A percentile compares a stretch with the other conserved stretches of the same genome.
phyloP scores from a whole-genome alignment of 768 basidiomycete genomes.

The Leccinum ochraceum region DNA sequence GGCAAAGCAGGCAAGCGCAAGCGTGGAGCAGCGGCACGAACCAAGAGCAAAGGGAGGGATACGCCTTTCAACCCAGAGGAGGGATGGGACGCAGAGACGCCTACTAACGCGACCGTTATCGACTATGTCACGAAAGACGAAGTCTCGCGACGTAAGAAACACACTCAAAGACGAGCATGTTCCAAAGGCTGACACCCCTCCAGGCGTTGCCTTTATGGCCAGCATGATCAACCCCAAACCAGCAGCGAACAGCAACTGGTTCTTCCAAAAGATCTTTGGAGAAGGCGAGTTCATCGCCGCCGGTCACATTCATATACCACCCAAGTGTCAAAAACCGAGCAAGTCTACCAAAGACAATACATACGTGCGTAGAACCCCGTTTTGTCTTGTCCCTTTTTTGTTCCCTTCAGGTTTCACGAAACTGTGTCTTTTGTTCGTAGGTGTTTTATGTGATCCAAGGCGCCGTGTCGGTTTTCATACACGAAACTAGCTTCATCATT shows the following conservation, averaged over 20 bases:
- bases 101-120: slow-evolving; percentile 62
- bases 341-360: slow-evolving; percentile 94
- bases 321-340: slow-evolving; percentile 75
- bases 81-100: slow-evolving; percentile 86
- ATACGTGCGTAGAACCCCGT: slow-evolving; percentile 57
- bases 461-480: slow-evolving; percentile 82
- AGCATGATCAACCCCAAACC: slow-evolving; percentile 62
- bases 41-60: slow-evolving; percentile 37
- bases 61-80: slow-evolving; percentile 54
- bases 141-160: slow-evolving; percentile 66
- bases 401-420: background rate
- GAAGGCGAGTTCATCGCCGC: slow-evolving; percentile 92
- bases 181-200: slow-evolving; percentile 5
- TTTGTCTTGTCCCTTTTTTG: background rate
- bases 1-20: slow-evolving; percentile 40
- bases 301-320: slow-evolving; percentile 83
- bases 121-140: slow-evolving; percentile 65
- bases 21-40: slow-evolving; percentile 31
- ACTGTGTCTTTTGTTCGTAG: slow-evolving; percentile 34
- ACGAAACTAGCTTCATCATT: slow-evolving; percentile 76
- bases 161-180: background rate
- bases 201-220: slow-evolving; percentile 80
- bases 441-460: slow-evolving; percentile 85
- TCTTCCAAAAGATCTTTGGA: slow-evolving; percentile 89
- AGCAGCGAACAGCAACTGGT: slow-evolving; percentile 69